Evolutionary conservation across 2,329 filamentous ascomycete species (phyloP).

Genomic region (Diatrype stigma): DNA sequence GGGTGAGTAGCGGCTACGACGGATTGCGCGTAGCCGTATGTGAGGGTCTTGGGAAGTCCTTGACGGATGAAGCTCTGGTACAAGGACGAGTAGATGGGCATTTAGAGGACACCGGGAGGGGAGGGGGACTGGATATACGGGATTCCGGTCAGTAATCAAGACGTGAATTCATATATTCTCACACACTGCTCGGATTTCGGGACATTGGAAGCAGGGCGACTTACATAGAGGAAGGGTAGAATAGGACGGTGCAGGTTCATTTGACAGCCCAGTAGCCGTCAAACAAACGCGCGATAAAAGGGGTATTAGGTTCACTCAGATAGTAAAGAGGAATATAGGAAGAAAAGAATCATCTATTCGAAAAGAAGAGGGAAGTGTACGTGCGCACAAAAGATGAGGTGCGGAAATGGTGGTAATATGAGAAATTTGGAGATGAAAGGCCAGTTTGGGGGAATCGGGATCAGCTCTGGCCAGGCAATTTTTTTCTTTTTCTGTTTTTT

Average conservation of each 20-base stretch:
- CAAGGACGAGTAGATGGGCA: constrained; percentile 70
- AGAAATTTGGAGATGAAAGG: neutral
- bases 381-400: neutral
- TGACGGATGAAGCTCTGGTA: constrained; percentile 87
- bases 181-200: neutral
- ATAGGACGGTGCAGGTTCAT: constrained; percentile 89
- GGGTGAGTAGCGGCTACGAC: constrained; percentile 90
- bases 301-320: constrained; percentile 5
- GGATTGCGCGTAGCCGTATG: constrained; percentile 96
- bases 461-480: neutral
- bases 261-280: constrained; percentile 82
- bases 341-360: constrained; percentile 9
- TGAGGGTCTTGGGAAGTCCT: constrained; percentile 94
- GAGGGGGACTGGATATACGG: constrained; percentile 44
- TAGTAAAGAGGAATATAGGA: constrained; percentile 10
- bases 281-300: constrained; percentile 77
- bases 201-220: constrained; percentile 25
- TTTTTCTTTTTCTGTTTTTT: neutral
- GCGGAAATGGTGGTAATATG: neutral
- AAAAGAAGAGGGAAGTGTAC: constrained; percentile 4
- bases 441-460: neutral
- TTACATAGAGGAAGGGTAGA: constrained; percentile 60
- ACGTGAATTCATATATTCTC: constrained; percentile 1
- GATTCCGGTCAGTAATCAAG: constrained; percentile 16
- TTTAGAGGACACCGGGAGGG: constrained; percentile 75